Evolutionary conservation across 768 basidiomycete genomes (phyloP), one percentile per base, ranked within the genome.

Genomic region (Serpula lacrymans): DNA sequence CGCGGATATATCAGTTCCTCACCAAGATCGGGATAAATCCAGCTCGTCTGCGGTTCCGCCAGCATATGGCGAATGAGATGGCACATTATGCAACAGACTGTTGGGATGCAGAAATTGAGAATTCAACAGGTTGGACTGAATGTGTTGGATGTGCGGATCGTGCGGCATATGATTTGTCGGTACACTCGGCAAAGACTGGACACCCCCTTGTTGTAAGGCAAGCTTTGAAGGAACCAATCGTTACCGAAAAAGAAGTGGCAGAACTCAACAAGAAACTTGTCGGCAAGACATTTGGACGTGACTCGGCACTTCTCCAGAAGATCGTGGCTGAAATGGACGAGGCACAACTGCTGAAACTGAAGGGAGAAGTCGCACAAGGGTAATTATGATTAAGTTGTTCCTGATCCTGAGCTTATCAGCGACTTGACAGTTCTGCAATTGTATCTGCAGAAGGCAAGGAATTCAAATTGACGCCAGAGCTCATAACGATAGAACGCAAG

Each of bases 31-130:
- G 95, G 45, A 85, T 99, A 63, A 73, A 94, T 69, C 82, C 84
- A 11, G 47, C 58, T 34, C 79, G 92, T 6, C 70, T 97, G 48
- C 80, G 96, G 38, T 98, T 97, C 78, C 76, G 96, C 24, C 96
- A 99, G 58, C 96, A 99, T 62, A 98, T 98, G 96, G 77, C 68
- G 26, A 99, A 98, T 67, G 96, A 98, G 72, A 98, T 98, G 95
- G 96, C 96, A 1, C 96, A 98, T 63, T 99, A 99, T 62, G 95
- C 96, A 40, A 80, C 92, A 27, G 95, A 98, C 67, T 99, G 96
- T 65, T 99, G 96, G 96, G 96, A 99, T 59, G 96, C 94, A 30
- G 96, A 99, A 70, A 97, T 98, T 49, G 77, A 92, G 47, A 92
- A 89, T 39, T 87, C 89, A 35, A 47, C 46, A 13, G 80, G 85